phyloP scores from a whole-genome alignment of 2,329 filamentous ascomycete species.

The Colletotrichum phormii region DNA sequence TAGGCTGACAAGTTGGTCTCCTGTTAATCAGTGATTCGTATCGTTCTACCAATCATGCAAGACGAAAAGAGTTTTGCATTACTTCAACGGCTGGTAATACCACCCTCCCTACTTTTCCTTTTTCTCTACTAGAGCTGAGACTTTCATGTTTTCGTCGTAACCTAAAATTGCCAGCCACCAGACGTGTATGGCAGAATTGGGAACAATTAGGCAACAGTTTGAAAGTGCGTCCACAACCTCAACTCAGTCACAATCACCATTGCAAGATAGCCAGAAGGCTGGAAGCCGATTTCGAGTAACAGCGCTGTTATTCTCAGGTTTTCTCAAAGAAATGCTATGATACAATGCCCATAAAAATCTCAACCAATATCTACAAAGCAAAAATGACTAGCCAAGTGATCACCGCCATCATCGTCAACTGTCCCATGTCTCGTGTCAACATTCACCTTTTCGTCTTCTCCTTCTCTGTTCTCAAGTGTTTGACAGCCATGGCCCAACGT shows the following conservation, averaged over 20 bases:
- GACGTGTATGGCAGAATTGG: not conserved
- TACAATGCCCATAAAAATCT: constrained; percentile 5
- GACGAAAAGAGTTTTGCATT: not conserved
- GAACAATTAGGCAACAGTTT: not conserved
- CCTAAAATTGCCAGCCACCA: not conserved
- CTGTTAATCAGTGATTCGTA: not conserved
- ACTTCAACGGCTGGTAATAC: not conserved
- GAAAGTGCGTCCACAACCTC: not conserved
- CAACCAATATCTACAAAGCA: constrained; percentile 7
- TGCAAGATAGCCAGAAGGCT: not conserved
- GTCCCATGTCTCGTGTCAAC: not conserved
- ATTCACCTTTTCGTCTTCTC: not conserved
- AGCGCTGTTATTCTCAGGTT: constrained; percentile 27
- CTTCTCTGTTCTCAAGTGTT: not conserved
- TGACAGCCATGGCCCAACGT: not conserved
- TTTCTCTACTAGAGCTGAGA: not conserved
- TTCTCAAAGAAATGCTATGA: constrained; percentile 4
- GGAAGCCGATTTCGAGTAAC: not conserved
- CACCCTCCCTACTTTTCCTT: not conserved
- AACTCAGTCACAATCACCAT: not conserved
- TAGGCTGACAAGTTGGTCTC: not conserved
- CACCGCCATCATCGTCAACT: not conserved
- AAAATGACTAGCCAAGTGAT: not conserved
- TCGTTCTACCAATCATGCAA: not conserved
- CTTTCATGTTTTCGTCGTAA: not conserved